Conservation (phyloP, 306 rosid genomes). For the Acacia crassicarpa region DNA sequence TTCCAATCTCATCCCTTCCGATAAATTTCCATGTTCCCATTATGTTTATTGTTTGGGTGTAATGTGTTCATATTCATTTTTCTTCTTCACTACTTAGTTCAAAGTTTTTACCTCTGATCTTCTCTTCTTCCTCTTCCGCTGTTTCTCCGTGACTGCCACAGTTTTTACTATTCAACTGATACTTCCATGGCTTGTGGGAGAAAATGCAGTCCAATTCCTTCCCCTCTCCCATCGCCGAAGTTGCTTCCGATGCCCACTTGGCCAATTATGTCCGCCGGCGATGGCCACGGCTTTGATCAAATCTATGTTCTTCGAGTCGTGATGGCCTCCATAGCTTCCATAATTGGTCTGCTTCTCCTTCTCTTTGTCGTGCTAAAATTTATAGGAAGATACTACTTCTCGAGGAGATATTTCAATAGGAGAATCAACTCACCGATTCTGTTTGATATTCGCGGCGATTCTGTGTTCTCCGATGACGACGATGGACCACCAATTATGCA, state of each 20-base stretch:
- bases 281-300: neutral
- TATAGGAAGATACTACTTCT: neutral
- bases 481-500: constrained; percentile 37
- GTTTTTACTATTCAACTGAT: neutral
- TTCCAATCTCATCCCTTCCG: neutral
- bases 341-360: constrained; percentile 21
- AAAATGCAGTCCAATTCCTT: constrained; percentile 19
- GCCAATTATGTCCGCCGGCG: neutral
- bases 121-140: neutral
- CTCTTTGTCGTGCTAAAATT: constrained; percentile 4
- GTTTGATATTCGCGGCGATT: constrained; percentile 40
- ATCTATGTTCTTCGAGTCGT: neutral
- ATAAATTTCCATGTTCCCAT: neutral
- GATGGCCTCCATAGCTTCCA: constrained; percentile 24
- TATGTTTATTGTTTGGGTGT: neutral
- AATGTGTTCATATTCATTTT: neutral
- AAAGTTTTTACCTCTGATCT: neutral
- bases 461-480: constrained; percentile 22
- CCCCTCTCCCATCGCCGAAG: neutral
- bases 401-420: constrained; percentile 27
- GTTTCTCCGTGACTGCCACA: neutral
- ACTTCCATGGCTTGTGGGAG: neutral
- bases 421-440: constrained; percentile 31
- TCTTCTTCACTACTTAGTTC: neutral
- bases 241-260: neutral